These are phyloP conservation scores for Begonia masoniana DNA, from an alignment of 306 rosid species.

Conservation along the genomic window DNA sequence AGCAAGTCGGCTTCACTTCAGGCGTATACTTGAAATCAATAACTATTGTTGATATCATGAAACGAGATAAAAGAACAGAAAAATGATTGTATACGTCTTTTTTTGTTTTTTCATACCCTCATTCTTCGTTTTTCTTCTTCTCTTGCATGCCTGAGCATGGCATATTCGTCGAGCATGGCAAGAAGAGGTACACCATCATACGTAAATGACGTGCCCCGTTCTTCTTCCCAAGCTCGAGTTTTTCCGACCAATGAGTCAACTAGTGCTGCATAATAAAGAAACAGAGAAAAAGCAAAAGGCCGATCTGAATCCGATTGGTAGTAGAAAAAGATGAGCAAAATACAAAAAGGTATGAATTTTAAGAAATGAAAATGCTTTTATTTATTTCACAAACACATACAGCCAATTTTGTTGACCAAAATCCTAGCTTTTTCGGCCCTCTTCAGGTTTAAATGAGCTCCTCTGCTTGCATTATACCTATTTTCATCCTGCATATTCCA, in stretches of 20 bases:
- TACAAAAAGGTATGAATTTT: no score
- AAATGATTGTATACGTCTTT: neutral
- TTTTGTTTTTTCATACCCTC: conserved; percentile 29
- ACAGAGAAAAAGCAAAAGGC: neutral
- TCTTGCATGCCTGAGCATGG: conserved; percentile 88
- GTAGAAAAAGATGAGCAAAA: no score
- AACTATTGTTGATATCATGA: no score
- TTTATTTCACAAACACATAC: conserved; percentile 17
- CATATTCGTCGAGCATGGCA: conserved; percentile 91
- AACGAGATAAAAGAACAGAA: no score
- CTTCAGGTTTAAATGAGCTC: conserved; percentile 86
- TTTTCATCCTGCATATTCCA: conserved; percentile 56
- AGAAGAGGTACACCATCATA: conserved; percentile 90
- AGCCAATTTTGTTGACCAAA: no score
- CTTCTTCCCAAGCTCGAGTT: conserved; percentile 90
- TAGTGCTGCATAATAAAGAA: conserved; percentile 44
- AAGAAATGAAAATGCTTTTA: neutral
- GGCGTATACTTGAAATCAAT: no score
- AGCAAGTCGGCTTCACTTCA: no score
- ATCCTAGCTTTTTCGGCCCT: conserved; percentile 54
- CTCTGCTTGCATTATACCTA: conserved; percentile 90
- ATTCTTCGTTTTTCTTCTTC: conserved; percentile 87
- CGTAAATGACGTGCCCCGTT: conserved; percentile 52
- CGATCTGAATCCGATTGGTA: no score
- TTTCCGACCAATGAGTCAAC: conserved; percentile 78